Conservation (phyloP, 2,329 filamentous ascomycete genomes). For the Colletotrichum sp. region DNA sequence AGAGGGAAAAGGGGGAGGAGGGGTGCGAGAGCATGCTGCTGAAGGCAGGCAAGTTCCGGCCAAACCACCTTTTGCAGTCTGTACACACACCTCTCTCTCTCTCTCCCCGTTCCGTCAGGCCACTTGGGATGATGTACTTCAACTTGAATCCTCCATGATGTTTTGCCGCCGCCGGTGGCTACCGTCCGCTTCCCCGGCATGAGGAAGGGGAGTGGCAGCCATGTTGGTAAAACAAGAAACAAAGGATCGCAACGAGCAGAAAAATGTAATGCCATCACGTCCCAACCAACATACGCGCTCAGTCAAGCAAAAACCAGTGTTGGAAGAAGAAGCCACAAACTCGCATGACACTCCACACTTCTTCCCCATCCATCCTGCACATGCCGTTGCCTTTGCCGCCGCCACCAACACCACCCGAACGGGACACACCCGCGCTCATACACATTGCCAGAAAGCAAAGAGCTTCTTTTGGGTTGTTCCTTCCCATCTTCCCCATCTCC, state of each 20-base stretch:
- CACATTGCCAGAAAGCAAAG: background rate
- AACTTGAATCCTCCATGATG: background rate
- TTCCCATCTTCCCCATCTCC: background rate
- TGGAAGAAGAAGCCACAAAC: background rate
- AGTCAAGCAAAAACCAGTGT: background rate
- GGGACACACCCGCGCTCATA: background rate
- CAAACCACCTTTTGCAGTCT: background rate
- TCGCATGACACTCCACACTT: background rate
- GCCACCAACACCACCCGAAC: background rate
- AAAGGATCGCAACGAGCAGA: background rate
- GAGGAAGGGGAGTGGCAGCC: background rate
- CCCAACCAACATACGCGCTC: background rate
- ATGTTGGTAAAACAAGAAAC: background rate
- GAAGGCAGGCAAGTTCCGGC: background rate
- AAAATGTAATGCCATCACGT: background rate
- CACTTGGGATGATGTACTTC: background rate
- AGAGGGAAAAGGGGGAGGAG: background rate
- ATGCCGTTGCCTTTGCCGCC: background rate
- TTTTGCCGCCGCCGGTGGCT: background rate
- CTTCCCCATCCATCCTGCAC: background rate
- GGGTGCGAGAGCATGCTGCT: background rate
- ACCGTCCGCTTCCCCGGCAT: background rate
- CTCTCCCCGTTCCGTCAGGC: background rate
- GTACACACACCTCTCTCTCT: background rate
- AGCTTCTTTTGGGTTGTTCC: background rate